Base-by-base conservation (phyloP, 2,329 filamentous ascomycete genomes). In the Trichoderma cornu-damae region DNA sequence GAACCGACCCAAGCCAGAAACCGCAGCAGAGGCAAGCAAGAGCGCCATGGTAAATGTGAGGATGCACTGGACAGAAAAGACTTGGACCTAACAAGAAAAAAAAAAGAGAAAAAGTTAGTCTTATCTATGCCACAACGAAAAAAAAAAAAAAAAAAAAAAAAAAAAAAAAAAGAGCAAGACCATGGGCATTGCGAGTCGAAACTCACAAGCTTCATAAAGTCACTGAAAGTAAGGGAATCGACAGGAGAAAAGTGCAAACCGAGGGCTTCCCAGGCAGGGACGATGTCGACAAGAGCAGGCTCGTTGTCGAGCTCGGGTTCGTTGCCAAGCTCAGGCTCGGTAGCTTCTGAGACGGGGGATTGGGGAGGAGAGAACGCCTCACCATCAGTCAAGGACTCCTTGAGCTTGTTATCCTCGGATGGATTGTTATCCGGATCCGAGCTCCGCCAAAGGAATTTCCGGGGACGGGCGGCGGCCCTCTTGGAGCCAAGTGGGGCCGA, bases 1-100 rank as follows among this genome's bases (percentile, higher is more conserved):
- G 34, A 54, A 54, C 9, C 26, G 22, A 20, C 67, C 59, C n/a
- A 70, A 35, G 53, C 63, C 64, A 34, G 66, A 60, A 22, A 70
- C 49, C 30, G 65, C 66, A 26, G 64, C 60, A 24, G 24, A 34
- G 6, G 37, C 32, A 14, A 54, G 38, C 38, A 49, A 50, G 35
- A 51, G 35, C 3, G 42, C 43, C 53, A 56, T 40, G 1, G 53
- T 35, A 30, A 12, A 42, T 1, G n/a, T 14, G 11, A 37, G 24
- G 11, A 47, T 12, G 47, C n/a, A 3, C 14, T 48, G 32, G 18
- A 48, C 24, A 42, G 37, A 20, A 47, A 6, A 40, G 3, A 24
- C n/a, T 12, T 14, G 22, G 16, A 44, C 6, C 12, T 50, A 4
- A 16, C 3, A 26, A 44, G n/a, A n/a, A n/a, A n/a, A n/a, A n/a